Base-by-base conservation (phyloP, 2,329 filamentous ascomycete genomes). In the Epichloe gansuensis region DNA sequence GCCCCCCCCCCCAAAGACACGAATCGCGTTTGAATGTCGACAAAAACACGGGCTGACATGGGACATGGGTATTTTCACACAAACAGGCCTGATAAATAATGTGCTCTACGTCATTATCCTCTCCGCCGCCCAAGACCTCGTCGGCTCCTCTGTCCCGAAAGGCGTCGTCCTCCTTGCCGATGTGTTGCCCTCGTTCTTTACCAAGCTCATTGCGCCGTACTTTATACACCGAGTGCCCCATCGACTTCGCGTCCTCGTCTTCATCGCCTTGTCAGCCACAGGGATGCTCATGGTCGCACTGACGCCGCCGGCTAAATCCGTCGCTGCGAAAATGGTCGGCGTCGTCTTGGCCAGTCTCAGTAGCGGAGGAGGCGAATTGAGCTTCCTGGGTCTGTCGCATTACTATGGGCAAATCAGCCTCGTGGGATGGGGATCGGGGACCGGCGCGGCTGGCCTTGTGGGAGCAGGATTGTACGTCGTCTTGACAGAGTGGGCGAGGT, bases 101-200 rank as follows among this genome's bases (percentile, higher is more conserved):
- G 88, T 97, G 59, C 85, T 96, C 70, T 97, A 96, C 69, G 91
- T 97, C 52, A 87, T 97, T 66, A 93, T 97, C 64, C 85, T 98
- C 62, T 94, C 89, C 34, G 87, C 93, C 38, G 93, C 93, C 3
- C 86, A 96, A 61, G 93, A 98, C 63, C 86, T 98, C 55, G 93
- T 97, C 60, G 91, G 91, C 38, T 84, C 87, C 34, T 84, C 87
- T 35, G 76, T 96, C 1, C 93, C 93, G 48, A 97, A 97, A 68
- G 89, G 87, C 60, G 79, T 94, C 52, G 91, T 98, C 51, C 83
- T 97, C 51, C 86, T 97, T 56, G 89, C 89, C 65, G 89, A 96
- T 66, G 89, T 97, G 51, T 74, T 95, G 23, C 93, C 93, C 2
- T 89, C 87, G 11, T 95, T 98, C 68, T 67, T 87, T 51, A 87